A percentile compares a stretch with the other conserved stretches of the same genome.
phyloP scores from a whole-genome alignment of 805 yeast species.

The Zygotorulaspora chibaensis region DNA sequence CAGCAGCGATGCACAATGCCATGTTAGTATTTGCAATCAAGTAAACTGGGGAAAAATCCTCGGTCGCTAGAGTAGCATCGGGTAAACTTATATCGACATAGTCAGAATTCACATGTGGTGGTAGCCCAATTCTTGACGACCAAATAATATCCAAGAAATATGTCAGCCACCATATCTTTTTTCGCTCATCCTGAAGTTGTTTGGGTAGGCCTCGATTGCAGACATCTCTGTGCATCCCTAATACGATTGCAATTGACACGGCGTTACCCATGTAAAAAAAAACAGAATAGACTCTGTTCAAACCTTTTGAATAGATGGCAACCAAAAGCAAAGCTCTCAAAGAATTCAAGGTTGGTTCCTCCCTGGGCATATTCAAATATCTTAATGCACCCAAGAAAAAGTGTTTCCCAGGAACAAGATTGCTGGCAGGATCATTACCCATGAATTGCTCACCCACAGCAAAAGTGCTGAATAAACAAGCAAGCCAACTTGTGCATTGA shows the following conservation, averaged over 20 bases:
- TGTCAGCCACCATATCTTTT: slow-evolving; percentile 40
- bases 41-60: slow-evolving; percentile 32
- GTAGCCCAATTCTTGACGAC: slow-evolving; percentile 37
- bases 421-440: slow-evolving; percentile 9
- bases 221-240: slow-evolving; percentile 33
- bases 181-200: slow-evolving; percentile 32
- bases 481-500: slow-evolving; percentile 11
- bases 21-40: slow-evolving; percentile 25
- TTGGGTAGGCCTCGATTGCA: slow-evolving; percentile 7
- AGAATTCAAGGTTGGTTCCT: slow-evolving; percentile 31
- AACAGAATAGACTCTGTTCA: slow-evolving; percentile 36
- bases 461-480: slow-evolving; percentile 21
- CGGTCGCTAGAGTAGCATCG: slow-evolving; percentile 21
- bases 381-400: slow-evolving; percentile 32
- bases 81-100: slow-evolving; percentile 33
- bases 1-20: slow-evolving; percentile 27
- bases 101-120: slow-evolving; percentile 33
- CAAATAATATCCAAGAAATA: slow-evolving; percentile 37
- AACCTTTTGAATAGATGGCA: slow-evolving; percentile 36
- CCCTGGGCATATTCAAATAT: slow-evolving; percentile 30
- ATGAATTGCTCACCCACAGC: slow-evolving; percentile 30
- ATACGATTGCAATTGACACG: slow-evolving; percentile 29
- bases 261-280: slow-evolving; percentile 37
- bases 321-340: slow-evolving; percentile 36
- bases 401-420: slow-evolving; percentile 21